Evolutionary conservation across 2,329 filamentous ascomycete genomes (phyloP).

Genomic region (Kalmusia sp.): DNA sequence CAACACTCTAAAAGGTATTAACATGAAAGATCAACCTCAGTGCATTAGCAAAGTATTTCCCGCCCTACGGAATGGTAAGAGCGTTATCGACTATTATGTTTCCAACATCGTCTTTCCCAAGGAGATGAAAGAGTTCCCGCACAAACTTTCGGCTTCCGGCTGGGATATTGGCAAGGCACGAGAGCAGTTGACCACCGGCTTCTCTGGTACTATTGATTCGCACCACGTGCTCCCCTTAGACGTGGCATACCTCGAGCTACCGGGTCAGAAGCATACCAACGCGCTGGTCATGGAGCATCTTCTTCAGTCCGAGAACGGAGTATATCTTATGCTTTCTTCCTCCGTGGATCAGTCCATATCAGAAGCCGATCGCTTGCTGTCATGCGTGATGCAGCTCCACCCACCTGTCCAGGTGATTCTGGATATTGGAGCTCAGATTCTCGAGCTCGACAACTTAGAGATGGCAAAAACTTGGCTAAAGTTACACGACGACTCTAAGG

Average conservation of each 20-base stretch:
- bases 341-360: constrained; percentile 15
- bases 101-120: constrained; percentile 64
- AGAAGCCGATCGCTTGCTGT: constrained; percentile 55
- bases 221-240: constrained; percentile 62
- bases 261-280: constrained; percentile 68
- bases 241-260: constrained; percentile 63
- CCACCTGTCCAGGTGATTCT: constrained; percentile 65
- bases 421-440: constrained; percentile 73
- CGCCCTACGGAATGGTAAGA: constrained; percentile 59
- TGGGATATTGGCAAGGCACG: constrained; percentile 68
- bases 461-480: constrained; percentile 61
- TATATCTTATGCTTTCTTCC: neutral
- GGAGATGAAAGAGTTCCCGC: constrained; percentile 67
- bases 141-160: constrained; percentile 69
- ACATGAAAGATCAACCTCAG: constrained; percentile 56
- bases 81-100: constrained; percentile 69
- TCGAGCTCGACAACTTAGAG: constrained; percentile 60
- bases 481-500: constrained; percentile 53
- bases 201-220: constrained; percentile 74
- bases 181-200: constrained; percentile 65
- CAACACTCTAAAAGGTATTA: constrained; percentile 29
- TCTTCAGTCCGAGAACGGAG: constrained; percentile 50
- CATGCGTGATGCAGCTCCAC: constrained; percentile 48
- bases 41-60: constrained; percentile 62
- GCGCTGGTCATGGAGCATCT: constrained; percentile 69